Base-by-base conservation (phyloP, 495 filamentous ascomycete species). In the Lepidopterella palustris region DNA sequence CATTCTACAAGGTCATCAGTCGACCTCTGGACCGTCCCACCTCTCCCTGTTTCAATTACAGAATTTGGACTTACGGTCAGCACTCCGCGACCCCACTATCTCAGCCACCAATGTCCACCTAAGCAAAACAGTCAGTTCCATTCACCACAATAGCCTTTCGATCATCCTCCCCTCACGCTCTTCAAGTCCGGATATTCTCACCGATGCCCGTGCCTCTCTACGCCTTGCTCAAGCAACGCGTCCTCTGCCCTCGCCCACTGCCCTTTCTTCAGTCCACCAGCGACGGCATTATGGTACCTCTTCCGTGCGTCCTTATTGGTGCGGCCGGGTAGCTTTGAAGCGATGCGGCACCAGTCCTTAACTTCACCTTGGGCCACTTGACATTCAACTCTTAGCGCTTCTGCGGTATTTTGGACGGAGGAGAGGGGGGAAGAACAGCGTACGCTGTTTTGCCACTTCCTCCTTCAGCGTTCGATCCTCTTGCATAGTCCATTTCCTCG, bases 231-330 rank as follows among this genome's bases (percentile, higher is more conserved):
- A 10, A 76, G 61, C 8, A 62, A 64, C 25, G 67, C 66, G 40
- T 76, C 74, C 53, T 76, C 74, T 11, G 63, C 66, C 47, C 73
- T 72, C 51, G 68, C 64, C 74, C 74, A 76, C 20, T 71, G 65
- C 4, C 74, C 74, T 47, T 76, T 76, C 21, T 72, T 74, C 5
- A 76, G 62, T n/a, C 72, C 72, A 13, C 71, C 74, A 3, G 67
- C 70, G 23, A 76, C 66, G n/a, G 68, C 71, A 57, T 76, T 74
- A 28, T 68, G 66, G 73, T 73, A 76, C 29, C 74, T 63, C 47
- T 76, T 75, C 25, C 74, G 68, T 45, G 73, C 76, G 60, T 76
- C 74, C 61, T 76, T 76, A 48, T 76, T 76, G 8, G 70, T 75
- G 47, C 73, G 64, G 18, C 71, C 73, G 8, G 73, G 71, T 13